Evolutionary conservation across 2,329 filamentous ascomycete genomes (phyloP), one percentile per base, ranked within the genome.

Genomic region (Verticillium nonalfalfae): DNA sequence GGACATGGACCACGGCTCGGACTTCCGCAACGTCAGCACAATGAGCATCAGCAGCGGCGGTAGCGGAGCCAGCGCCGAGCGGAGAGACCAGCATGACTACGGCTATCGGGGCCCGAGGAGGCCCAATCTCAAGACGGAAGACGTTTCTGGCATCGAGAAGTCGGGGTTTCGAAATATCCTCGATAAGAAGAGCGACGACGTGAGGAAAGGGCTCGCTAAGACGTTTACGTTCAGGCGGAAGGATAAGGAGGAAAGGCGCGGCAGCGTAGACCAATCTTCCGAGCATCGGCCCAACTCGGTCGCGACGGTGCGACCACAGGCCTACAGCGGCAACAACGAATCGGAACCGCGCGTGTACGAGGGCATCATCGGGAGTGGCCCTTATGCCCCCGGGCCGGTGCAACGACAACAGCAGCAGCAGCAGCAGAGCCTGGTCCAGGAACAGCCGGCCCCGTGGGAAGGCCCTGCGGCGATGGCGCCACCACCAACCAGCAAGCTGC

Each of bases 181-280:
- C 57, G 83, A 86, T 65, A 82, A 81, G 71, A 82, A 76, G 66
- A 85, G 82, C 66, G 81, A 84, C n/a, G 78, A 76, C 31, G 78
- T 85, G 21, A 75, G 83, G 40, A 80, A 79, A 56, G 81, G 81
- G 0, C 70, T 86, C 1, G 80, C 78, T 13, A 84, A 83, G 62
- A 81, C 80, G 0, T 84, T 85, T 64, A 72, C 75, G 0, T 84
- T 85, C 64, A 76, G 79, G 11, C 73, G 71, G 58, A 81, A 78
- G 68, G 81, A 81, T 67, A 78, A 78, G 61, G 77, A 79, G 38
- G 75, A 68, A 31, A 65, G 64, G 60, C 65, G 59, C 10, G 56
- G 56, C 15, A 67, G 69, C 9, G 36, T 55, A 10, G 68, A 74
- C 13, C 57, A 45, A 5, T 62, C 68, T n/a, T 50, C 63, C 11